Conservation (phyloP, 1,284 basidiomycete species). For the Volvariella volvacea region DNA sequence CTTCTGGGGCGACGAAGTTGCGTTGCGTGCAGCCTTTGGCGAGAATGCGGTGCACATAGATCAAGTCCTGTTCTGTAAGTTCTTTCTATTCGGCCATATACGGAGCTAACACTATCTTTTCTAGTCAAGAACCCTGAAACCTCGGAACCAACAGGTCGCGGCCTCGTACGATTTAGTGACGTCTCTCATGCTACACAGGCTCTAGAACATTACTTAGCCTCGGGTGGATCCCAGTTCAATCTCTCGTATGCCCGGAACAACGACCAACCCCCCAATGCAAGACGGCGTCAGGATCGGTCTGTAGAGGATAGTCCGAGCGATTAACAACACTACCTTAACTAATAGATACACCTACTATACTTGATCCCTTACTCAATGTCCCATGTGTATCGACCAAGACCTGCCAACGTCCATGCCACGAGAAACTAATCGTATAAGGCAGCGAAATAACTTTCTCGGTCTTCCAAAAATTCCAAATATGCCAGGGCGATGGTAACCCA, state of each 20-base stretch:
- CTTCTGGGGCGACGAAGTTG: conserved; percentile 23
- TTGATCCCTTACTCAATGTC: too few species aligned
- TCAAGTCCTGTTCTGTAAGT: conserved; percentile 26
- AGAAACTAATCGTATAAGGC: conserved; percentile 26
- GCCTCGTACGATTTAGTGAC: conserved; percentile 32
- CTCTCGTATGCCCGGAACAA: too few species aligned
- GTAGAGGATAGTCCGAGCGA: too few species aligned
- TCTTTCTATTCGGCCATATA: neutral
- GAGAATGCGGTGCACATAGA: conserved; percentile 21
- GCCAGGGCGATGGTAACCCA: conserved; percentile 69
- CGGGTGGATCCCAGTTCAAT: too few species aligned
- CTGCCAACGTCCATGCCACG: too few species aligned
- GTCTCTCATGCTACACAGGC: conserved; percentile 22
- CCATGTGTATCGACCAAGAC: too few species aligned
- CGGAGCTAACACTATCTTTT: neutral
- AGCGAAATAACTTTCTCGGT: conserved; percentile 51
- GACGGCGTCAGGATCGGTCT: too few species aligned
- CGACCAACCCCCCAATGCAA: too few species aligned
- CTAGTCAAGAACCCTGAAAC: conserved; percentile 21
- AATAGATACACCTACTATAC: too few species aligned
- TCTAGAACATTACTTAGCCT: too few species aligned
- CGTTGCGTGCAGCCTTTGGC: conserved; percentile 17
- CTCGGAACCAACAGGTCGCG: conserved; percentile 21
- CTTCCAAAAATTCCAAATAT: conserved; percentile 69
- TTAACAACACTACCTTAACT: too few species aligned